Evolutionary conservation across 1,139 yeast species (phyloP), one percentile per base, ranked within the genome.

Genomic region (Geotrichum australiense): DNA sequence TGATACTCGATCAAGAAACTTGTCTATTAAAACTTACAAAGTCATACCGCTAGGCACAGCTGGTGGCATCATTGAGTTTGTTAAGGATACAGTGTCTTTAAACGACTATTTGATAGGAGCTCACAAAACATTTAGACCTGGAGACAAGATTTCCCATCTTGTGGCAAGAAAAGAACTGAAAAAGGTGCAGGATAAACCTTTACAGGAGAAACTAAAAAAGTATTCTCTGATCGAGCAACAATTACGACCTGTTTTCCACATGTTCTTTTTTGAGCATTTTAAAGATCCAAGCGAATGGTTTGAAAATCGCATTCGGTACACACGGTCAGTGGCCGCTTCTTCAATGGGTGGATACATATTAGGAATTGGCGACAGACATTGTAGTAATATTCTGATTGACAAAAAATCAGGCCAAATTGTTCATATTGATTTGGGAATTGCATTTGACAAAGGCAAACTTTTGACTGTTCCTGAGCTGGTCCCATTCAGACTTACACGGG

Each of bases 351-450:
- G 98, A 0, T 73, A 84, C 58, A 70, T 89, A 8, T 65, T 93
- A 24, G 99, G 99, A 0, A 69, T 93, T 10, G 99, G 99, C 2
- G 99, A 93, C 58, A 69, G 99, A 20, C 99, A 93, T 61, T 76
- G 94, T 56, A 86, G 86, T 58, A 93, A 93, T 58, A 81, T 93
- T 33, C 63, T 93, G 45, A 58, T 93, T n/a, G 97, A 93, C 58
- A 69, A 71, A 41, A 58, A 58, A 12, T 72, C 84, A 0, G 98
- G 98, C 0, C 96, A 89, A 52, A 94, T 96, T 0, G 79, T 93
- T 22, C 98, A 93, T 59, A 93, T 93, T 54, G 99, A 93, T 59
- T 66, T 93, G 26, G 99, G 98, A 0, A 91, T 91, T 42, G 94
- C 97, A 0, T 93, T 93, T 65, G 98, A 93, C 57, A 68, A 59